These are phyloP conservation scores for Coniochaeta sp. DNA, from an alignment of 2,329 filamentous ascomycete species.

Conservation along the genomic window DNA sequence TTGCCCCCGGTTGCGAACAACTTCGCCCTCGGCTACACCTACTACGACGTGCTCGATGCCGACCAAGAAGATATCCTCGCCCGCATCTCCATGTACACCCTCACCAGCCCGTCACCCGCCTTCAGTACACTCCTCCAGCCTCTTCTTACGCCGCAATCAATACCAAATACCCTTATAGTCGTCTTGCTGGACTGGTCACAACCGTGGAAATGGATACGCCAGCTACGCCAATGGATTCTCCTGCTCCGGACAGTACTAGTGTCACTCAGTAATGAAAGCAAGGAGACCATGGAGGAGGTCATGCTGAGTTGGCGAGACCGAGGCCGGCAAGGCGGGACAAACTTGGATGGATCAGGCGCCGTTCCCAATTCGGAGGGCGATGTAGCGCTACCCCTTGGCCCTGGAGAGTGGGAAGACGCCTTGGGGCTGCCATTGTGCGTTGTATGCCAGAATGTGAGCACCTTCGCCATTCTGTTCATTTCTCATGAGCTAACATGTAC, in stretches of 20 bases:
- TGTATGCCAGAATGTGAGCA: constrained; percentile 84
- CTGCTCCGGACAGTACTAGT: constrained; percentile 71
- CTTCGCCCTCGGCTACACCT: constrained; percentile 90
- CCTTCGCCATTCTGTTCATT: background rate
- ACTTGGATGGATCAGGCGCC: constrained; percentile 52
- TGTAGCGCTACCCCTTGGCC: constrained; percentile 68
- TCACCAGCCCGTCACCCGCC: constrained; percentile 75
- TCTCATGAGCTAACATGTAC: constrained; percentile 12
- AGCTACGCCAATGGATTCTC: constrained; percentile 83
- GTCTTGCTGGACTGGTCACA: constrained; percentile 94
- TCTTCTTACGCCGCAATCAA: constrained; percentile 73
- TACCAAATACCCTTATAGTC: constrained; percentile 80
- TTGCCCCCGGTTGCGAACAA: constrained; percentile 79
- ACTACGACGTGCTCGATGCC: constrained; percentile 87
- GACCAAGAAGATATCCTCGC: constrained; percentile 93
- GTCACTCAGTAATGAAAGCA: constrained; percentile 66
- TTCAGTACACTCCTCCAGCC: constrained; percentile 79
- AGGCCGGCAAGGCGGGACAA: constrained; percentile 56
- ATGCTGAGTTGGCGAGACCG: constrained; percentile 75
- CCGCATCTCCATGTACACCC: constrained; percentile 79
- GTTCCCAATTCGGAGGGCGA: constrained; percentile 56
- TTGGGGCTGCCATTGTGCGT: constrained; percentile 82
- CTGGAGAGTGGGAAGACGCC: constrained; percentile 89
- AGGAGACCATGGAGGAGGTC: constrained; percentile 78
- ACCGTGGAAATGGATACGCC: constrained; percentile 85